Base-by-base conservation (phyloP, 805 yeast genomes). In the Candida montana region DNA sequence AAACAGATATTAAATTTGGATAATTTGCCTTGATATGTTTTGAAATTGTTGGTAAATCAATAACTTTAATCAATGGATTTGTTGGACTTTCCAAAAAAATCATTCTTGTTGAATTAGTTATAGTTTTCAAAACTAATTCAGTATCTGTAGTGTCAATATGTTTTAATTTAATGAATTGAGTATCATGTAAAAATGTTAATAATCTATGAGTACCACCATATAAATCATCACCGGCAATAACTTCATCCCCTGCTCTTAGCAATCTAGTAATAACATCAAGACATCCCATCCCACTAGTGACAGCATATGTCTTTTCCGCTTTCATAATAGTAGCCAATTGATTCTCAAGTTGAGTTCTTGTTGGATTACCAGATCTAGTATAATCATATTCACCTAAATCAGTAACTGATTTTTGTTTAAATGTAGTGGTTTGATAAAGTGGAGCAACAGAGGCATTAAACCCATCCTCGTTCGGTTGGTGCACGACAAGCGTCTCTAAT, bases 191-290 rank as follows among this genome's bases (percentile, higher is more conserved):
- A 56, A 80, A 86, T 11, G 87, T 83, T 51, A 90, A 74, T 51
- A 90, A 71, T 54, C 98, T 74, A 63, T 90, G 85, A 27, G 95
- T 83, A 27, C 98, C 98, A 40, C 98, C 98, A 58, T 90, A 90
- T 48, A 90, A 73, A 59, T 90, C 98, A 59, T 86, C 93, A 40
- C 98, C 98, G 5, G 96, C 95, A 51, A 90, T 77, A 27, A 90
- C 90, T 61, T 86, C 88, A 58, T 85, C 95, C n/a, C 90, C 89
- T 1, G 95, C 91, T 31, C 54, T 54, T 47, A 89, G 69, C 38
- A 84, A 66, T 34, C 95, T 74, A 31, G 85, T 74, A 43, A 90
- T 82, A 24, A 88, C 90, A 58, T 91, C 97, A 48, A 87, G 68
- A 42, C 95, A 89, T 3, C 95, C 83, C 98, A 90, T 90, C 20